Conservation (phyloP, 805 yeast species). For the Ogataea methanolica region DNA sequence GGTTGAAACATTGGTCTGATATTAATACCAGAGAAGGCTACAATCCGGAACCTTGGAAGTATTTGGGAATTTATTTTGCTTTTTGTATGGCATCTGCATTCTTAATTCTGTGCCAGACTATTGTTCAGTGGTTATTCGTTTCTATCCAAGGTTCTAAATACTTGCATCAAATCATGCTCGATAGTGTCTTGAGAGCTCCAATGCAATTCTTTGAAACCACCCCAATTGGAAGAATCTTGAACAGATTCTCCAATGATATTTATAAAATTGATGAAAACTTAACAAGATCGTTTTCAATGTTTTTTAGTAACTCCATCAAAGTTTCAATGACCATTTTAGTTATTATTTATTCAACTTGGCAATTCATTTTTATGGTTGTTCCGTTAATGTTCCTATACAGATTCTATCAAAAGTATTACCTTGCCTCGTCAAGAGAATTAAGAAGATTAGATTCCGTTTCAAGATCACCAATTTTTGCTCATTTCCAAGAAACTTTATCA, state of each 20-base stretch:
- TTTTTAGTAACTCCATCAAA: constrained; percentile 54
- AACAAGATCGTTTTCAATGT: constrained; percentile 67
- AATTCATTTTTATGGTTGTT: constrained; percentile 62
- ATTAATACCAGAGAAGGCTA: constrained; percentile 62
- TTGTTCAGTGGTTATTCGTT: constrained; percentile 74
- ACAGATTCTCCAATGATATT: constrained; percentile 87
- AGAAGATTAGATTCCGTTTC: constrained; percentile 80
- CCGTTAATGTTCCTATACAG: constrained; percentile 67
- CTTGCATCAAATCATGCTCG: constrained; percentile 73
- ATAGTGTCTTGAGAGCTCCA: constrained; percentile 74
- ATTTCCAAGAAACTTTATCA: constrained; percentile 75
- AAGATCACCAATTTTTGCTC: constrained; percentile 76
- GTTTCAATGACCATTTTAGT: constrained; percentile 76
- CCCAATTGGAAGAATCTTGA: constrained; percentile 87
- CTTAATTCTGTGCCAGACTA: constrained; percentile 57
- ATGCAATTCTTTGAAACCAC: constrained; percentile 96
- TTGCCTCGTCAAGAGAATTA: constrained; percentile 75
- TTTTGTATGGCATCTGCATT: constrained; percentile 68
- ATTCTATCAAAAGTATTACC: constrained; percentile 71
- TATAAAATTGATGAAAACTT: constrained; percentile 80
- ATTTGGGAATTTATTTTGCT: constrained; percentile 68
- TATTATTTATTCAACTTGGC: constrained; percentile 85
- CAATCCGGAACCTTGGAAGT: constrained; percentile 70
- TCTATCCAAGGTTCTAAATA: constrained; percentile 76
- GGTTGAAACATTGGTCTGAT: constrained; percentile 99